phyloP scores from a whole-genome alignment of 352 stramenopile genomes.

The Phytophthora kernoviae region DNA sequence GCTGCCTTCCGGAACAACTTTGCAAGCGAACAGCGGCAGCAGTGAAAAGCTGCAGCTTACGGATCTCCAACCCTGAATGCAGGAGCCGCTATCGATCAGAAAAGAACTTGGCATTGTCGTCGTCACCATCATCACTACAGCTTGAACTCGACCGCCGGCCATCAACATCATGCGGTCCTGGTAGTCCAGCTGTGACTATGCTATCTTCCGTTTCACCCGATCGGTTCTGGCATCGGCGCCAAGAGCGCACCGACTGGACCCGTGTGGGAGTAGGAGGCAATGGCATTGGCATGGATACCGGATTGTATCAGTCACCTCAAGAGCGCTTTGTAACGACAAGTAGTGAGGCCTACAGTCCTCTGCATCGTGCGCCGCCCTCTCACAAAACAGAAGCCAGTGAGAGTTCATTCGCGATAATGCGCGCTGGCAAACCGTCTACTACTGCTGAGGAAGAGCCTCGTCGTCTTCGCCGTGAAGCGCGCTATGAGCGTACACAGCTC shows the following conservation, averaged over 20 bases:
- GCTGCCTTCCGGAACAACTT: conserved; percentile 65
- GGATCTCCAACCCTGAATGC: conserved; percentile 8
- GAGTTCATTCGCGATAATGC: conserved; percentile 39
- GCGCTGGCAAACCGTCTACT: conserved; percentile 33
- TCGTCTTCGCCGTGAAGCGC: conserved; percentile 36
- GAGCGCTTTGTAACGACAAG: conserved; percentile 70
- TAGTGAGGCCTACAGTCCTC: conserved; percentile 55
- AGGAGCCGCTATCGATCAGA: background rate
- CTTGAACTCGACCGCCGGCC: conserved; percentile 29
- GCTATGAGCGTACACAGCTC: conserved; percentile 52
- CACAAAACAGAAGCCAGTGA: conserved; percentile 16
- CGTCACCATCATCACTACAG: conserved; percentile 34
- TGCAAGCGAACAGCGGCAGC: conserved; percentile 44
- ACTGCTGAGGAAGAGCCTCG: conserved; percentile 42
- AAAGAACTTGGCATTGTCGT: conserved; percentile 11
- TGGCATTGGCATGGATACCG: conserved; percentile 49
- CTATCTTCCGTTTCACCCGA: conserved; percentile 50
- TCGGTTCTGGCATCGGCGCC: conserved; percentile 58
- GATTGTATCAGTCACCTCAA: conserved; percentile 38
- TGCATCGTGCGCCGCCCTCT: conserved; percentile 35
- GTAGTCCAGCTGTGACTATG: conserved; percentile 27
- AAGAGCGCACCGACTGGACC: conserved; percentile 75
- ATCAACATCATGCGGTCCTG: conserved; percentile 12
- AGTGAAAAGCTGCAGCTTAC: conserved; percentile 7
- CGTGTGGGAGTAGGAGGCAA: conserved; percentile 77